phyloP scores from a whole-genome alignment of 768 basidiomycete species.

The Leucosporidium scottii region DNA sequence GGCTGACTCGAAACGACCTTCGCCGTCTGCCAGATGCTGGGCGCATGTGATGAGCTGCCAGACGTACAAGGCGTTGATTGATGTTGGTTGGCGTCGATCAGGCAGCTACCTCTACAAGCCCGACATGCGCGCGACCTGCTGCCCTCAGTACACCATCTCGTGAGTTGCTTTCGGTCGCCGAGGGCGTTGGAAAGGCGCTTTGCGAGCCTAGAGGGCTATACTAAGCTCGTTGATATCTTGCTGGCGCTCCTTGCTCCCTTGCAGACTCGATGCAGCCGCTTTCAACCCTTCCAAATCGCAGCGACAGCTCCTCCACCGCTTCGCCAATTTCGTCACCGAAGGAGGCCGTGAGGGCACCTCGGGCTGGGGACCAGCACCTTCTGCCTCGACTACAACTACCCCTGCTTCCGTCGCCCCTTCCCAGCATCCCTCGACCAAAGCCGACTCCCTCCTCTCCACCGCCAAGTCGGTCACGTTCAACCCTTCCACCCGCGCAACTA shows the following conservation, averaged over 20 bases:
- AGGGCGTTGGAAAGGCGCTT: no score
- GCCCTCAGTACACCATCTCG: conserved; percentile 93
- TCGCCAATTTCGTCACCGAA: conserved; percentile 60
- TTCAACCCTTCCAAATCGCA: conserved; percentile 70
- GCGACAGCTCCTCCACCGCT: conserved; percentile 69
- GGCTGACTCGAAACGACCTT: not conserved
- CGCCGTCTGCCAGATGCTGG: conserved; percentile 16
- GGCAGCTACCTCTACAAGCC: conserved; percentile 74
- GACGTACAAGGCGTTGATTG: conserved; percentile 44
- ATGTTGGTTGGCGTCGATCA: conserved; percentile 44
- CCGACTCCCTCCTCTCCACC: not conserved
- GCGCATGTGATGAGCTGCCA: conserved; percentile 21
- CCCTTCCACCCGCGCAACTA: not conserved
- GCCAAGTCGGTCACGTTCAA: conserved; percentile 8
- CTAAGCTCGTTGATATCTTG: no score
- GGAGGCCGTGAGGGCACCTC: conserved; percentile 40
- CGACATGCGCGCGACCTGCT: conserved; percentile 71
- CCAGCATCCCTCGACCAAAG: conserved; percentile 28
- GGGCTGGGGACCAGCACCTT: conserved; percentile 27
- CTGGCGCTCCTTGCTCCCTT: not conserved
- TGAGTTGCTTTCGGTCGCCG: conserved; percentile 41
- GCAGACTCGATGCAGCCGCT: conserved; percentile 58
- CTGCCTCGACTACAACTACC: not conserved
- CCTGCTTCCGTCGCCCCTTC: not conserved
- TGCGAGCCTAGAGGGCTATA: no score